These are phyloP conservation scores for Cyclotella cryptica DNA, from an alignment of 108 stramenopile species.

Conservation along the genomic window DNA sequence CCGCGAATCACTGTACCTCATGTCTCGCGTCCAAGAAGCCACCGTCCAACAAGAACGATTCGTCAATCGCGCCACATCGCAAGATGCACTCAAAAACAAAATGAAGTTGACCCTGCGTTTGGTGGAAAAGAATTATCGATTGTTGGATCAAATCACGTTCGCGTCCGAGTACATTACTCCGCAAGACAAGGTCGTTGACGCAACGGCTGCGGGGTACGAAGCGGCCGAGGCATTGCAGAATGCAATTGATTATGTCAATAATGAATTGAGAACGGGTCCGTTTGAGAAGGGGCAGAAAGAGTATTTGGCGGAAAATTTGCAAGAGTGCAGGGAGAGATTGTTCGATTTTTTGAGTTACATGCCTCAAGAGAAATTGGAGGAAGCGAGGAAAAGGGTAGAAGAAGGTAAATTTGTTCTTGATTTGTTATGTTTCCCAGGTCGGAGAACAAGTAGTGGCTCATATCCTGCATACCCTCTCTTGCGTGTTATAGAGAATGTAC, in stretches of 20 bases:
- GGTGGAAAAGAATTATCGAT: conserved; percentile 70
- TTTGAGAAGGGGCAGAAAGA: conserved; percentile 62
- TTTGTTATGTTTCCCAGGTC: neutral
- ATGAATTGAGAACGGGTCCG: conserved; percentile 30
- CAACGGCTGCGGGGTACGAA: conserved; percentile 64
- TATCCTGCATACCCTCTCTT: neutral
- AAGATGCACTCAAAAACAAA: conserved; percentile 59
- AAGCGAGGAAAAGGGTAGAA: conserved; percentile 68
- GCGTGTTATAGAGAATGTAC: conserved; percentile 56
- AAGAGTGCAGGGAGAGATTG: conserved; percentile 56
- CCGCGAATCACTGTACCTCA: conserved; percentile 70
- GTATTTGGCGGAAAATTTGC: conserved; percentile 54
- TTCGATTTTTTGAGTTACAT: conserved; percentile 65
- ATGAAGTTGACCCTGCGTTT: conserved; percentile 72
- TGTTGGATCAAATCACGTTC: conserved; percentile 77
- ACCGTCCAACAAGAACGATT: conserved; percentile 79
- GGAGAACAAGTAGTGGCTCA: neutral
- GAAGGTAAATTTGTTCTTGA: conserved; percentile 27
- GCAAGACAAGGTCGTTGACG: conserved; percentile 48
- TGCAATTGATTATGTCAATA: conserved; percentile 75
- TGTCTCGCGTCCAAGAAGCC: conserved; percentile 77
- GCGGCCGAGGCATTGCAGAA: conserved; percentile 69
- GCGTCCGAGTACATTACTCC: conserved; percentile 51
- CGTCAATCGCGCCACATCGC: conserved; percentile 48
- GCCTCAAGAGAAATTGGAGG: conserved; percentile 58